These are phyloP conservation scores for Paxillus rubicundulus DNA, from an alignment of 768 basidiomycete genomes.

Conservation along the genomic window DNA sequence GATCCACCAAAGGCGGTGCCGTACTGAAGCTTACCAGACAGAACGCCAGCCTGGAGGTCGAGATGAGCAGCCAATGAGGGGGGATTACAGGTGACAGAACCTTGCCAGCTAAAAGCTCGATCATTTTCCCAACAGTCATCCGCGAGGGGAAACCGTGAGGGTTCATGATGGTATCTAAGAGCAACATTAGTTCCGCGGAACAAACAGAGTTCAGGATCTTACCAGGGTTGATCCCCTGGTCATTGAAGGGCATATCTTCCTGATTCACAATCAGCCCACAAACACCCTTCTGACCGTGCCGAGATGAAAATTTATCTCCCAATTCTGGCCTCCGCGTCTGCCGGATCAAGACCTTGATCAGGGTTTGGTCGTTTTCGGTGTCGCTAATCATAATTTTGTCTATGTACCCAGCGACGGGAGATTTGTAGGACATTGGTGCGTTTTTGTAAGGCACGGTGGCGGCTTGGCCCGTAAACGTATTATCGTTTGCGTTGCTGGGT, in stretches of 20 bases:
- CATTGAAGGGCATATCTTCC: conserved; percentile 99
- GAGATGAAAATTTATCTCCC: conserved; percentile 97
- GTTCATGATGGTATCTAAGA: conserved; percentile 96
- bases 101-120: conserved; percentile 95
- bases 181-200: conserved; percentile 12
- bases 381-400: conserved; percentile 99
- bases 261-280: conserved; percentile 99
- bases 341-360: conserved; percentile 96
- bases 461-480: conserved; percentile 81
- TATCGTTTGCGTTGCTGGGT: conserved; percentile 91
- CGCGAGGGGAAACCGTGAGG: conserved; percentile 99
- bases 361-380: conserved; percentile 92
- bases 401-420: conserved; percentile 88
- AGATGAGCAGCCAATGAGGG: conserved; percentile 1
- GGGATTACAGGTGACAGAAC: conserved; percentile 33
- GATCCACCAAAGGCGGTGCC: conserved; percentile 98
- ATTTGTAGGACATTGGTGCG: conserved; percentile 89
- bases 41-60: conserved; percentile 72
- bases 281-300: conserved; percentile 99
- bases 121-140: conserved; percentile 99
- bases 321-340: conserved; percentile 96
- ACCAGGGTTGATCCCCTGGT: conserved; percentile 94
- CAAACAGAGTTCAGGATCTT: conserved; percentile 19
- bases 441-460: conserved; percentile 88
- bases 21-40: conserved; percentile 86